Evolutionary conservation across 441 rosid genomes (phyloP).

Genomic region (Viola pubescens): DNA sequence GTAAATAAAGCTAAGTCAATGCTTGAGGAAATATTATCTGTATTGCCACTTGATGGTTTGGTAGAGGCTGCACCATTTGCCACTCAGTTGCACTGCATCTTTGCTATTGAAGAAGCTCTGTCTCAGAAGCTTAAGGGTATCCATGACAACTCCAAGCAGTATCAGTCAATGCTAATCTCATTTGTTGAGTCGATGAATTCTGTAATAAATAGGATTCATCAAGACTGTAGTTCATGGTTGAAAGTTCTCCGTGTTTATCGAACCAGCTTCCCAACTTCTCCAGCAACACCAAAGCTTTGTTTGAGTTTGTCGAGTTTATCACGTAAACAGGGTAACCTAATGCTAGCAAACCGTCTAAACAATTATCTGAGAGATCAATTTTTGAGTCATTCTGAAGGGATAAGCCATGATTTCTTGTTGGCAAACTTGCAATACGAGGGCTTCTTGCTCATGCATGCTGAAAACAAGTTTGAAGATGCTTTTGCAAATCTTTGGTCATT

Average conservation of each 20-base stretch:
- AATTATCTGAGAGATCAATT: constrained; percentile 50
- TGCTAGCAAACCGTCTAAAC: constrained; percentile 64
- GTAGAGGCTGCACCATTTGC: constrained; percentile 71
- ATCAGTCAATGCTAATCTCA: constrained; percentile 47
- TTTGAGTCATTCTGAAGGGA: constrained; percentile 48
- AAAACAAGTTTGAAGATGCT: constrained; percentile 73
- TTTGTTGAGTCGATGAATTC: constrained; percentile 55
- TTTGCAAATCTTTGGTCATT: constrained; percentile 79
- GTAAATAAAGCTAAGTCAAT: constrained; percentile 73
- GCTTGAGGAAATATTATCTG: constrained; percentile 80
- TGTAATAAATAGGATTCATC: constrained; percentile 46
- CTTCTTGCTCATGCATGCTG: constrained; percentile 64
- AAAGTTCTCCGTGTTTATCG: constrained; percentile 76
- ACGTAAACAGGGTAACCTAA: constrained; percentile 76
- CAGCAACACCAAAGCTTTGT: constrained; percentile 69
- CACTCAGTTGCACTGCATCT: constrained; percentile 86
- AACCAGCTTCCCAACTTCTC: constrained; percentile 58
- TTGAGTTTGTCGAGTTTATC: constrained; percentile 72
- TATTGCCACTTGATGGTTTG: constrained; percentile 80
- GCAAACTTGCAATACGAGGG: constrained; percentile 72
- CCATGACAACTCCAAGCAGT: constrained; percentile 36
- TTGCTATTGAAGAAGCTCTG: constrained; percentile 58
- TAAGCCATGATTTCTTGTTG: constrained; percentile 36
- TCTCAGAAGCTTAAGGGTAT: constrained; percentile 29
- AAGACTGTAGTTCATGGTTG: constrained; percentile 89